A percentile compares a stretch with the other conserved stretches of the same genome.
These are phyloP conservation scores for Clitopilus passeckerianus DNA, from an alignment of 768 basidiomycete species.

Conservation along the genomic window DNA sequence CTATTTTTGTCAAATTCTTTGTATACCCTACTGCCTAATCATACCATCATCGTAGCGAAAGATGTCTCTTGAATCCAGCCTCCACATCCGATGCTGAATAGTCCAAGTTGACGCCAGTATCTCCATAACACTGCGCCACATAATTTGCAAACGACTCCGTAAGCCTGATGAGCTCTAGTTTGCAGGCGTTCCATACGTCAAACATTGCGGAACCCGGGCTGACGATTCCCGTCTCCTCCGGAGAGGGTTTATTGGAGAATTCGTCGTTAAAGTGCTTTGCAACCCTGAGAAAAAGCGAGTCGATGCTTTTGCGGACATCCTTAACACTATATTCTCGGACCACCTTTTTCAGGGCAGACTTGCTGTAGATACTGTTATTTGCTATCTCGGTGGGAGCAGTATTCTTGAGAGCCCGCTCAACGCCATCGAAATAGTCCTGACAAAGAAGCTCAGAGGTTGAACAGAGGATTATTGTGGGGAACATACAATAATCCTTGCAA, in stretches of 20 bases:
- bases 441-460: not conserved
- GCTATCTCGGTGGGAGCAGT: conserved; percentile 74
- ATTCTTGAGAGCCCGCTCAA: conserved; percentile 82
- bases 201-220: conserved; percentile 64
- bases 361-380: conserved; percentile 70
- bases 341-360: conserved; percentile 75
- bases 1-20: not conserved
- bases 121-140: conserved; percentile 77
- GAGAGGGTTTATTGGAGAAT: conserved; percentile 60
- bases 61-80: conserved; percentile 67
- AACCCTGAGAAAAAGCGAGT: conserved; percentile 83
- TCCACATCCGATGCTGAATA: conserved; percentile 75
- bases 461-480: not conserved
- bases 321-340: conserved; percentile 83
- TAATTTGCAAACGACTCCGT: conserved; percentile 64
- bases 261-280: conserved; percentile 91
- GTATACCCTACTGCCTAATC: not conserved
- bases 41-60: conserved; percentile 17
- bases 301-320: conserved; percentile 86
- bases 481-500: conserved; percentile 81
- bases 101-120: conserved; percentile 67
- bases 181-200: conserved; percentile 89
- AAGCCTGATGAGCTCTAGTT: conserved; percentile 73
- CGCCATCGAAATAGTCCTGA: conserved; percentile 92
- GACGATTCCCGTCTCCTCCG: conserved; percentile 50